Percentiles rank a stretch among this genome's conserved stretches.
Evolutionary conservation across 371 early-diverging fungal species (phyloP).

Genomic region (Haplosporangium sp.): DNA sequence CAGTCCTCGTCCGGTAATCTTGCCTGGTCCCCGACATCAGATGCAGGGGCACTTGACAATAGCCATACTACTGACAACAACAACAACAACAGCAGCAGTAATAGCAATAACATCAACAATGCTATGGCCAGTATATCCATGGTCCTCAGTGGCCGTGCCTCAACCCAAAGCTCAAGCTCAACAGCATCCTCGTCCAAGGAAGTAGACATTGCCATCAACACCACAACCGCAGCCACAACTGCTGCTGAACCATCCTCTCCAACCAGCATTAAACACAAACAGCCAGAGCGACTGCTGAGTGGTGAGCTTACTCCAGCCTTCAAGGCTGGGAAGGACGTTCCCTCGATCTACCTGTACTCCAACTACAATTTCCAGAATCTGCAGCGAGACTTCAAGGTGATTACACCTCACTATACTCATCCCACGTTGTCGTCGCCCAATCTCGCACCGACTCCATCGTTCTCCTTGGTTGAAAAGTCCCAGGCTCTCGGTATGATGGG

Average conservation of each 20-base stretch:
- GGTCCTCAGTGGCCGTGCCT: constrained; percentile 40
- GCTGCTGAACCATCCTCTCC: neutral
- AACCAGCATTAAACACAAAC: constrained; percentile 2
- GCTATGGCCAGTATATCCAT: constrained; percentile 46
- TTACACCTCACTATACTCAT: constrained; percentile 16
- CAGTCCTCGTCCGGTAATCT: too few species aligned
- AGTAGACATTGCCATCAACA: neutral
- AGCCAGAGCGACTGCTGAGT: constrained; percentile 40
- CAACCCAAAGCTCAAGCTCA: constrained; percentile 31
- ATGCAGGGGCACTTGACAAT: too few species aligned
- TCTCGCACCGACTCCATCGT: constrained; percentile 44
- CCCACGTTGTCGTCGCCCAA: constrained; percentile 22
- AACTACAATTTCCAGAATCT: constrained; percentile 66
- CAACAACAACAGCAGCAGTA: constrained; percentile 55
- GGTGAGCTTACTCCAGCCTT: constrained; percentile 47
- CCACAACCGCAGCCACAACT: neutral
- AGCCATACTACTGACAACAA: constrained; percentile 68
- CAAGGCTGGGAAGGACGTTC: constrained; percentile 31
- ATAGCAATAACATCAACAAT: too few species aligned
- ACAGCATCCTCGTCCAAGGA: constrained; percentile 5
- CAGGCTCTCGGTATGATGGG: constrained; percentile 52
- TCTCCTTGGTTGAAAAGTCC: constrained; percentile 40
- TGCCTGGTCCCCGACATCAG: too few species aligned
- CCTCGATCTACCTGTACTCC: constrained; percentile 60
- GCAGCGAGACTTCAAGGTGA: constrained; percentile 56